A percentile compares a stretch with the other conserved stretches of the same genome.
Conservation (phyloP, 495 filamentous ascomycete species). For the Amphirosellinia nigrospora region DNA sequence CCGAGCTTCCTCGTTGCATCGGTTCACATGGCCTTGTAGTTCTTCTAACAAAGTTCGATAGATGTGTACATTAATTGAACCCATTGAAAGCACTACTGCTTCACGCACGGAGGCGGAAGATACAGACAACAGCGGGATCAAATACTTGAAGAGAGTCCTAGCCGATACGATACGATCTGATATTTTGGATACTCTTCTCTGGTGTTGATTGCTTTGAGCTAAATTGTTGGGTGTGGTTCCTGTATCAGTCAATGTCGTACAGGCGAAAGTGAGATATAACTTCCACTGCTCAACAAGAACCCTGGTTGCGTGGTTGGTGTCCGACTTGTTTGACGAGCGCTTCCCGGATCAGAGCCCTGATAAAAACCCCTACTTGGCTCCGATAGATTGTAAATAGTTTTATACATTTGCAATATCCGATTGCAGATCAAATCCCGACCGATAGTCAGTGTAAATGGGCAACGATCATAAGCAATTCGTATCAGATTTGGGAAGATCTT, state of each 20-base stretch:
- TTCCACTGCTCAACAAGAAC: constrained; percentile 98
- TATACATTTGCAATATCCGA: constrained; percentile 89
- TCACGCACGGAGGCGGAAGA: constrained; percentile 79
- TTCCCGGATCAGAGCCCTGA: constrained; percentile 53
- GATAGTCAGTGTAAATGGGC: constrained; percentile 86
- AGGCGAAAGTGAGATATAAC: constrained; percentile 96
- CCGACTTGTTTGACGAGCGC: constrained; percentile 54
- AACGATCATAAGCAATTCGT: constrained; percentile 86
- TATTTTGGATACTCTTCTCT: constrained; percentile 81
- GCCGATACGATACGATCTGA: constrained; percentile 88
- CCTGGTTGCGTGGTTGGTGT: constrained; percentile 76
- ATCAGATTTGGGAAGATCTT: constrained; percentile 97
- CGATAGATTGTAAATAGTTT: constrained; percentile 76
- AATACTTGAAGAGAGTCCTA: constrained; percentile 82
- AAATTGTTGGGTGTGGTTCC: constrained; percentile 67
- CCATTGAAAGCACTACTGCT: constrained; percentile 89
- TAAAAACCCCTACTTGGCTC: constrained; percentile 71
- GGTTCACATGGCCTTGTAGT: constrained; percentile 78
- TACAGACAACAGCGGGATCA: constrained; percentile 84
- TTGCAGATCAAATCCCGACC: constrained; percentile 91
- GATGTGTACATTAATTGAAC: constrained; percentile 94
- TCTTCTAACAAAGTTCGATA: constrained; percentile 92
- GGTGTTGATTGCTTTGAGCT: constrained; percentile 74
- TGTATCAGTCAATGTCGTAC: constrained; percentile 88
- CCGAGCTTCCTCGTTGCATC: constrained; percentile 87